Base-by-base conservation (phyloP, 116 monocot species). In the Phalaenopsis hybrid region DNA sequence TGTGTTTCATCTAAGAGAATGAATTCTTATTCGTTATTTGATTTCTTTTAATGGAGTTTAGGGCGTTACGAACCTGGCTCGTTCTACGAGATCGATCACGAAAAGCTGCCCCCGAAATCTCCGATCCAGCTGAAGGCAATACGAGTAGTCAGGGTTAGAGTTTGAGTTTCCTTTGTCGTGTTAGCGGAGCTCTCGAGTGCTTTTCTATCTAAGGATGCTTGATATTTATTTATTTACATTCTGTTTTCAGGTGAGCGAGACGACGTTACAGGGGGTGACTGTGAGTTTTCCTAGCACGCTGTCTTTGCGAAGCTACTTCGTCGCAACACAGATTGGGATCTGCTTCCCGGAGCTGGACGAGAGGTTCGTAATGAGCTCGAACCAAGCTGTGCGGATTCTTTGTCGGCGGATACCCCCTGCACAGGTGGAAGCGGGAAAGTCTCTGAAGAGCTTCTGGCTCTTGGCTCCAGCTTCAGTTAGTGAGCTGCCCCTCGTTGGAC, bases 11-110 rank as follows among this genome's bases (percentile, higher is more conserved):
- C 17, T 31, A 55, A 55, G 2, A 13, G 55, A 55, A 16, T 13
- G 16, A 28, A 52, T 20, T 46, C 12, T 15, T 15, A 7, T 18
- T 31, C 1, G 10, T 34, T 5, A 58, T 31, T 75, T 48, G 5
- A 43, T 67, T 23, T 23, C 9, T 45, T 50, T 65, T 76, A 15
- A 8, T 79, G 20, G 58, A 67, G 13, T 51, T 31, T 79, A 89
- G 87, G 75, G 3, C 48, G 73, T 23, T 85, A 87, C 63, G 86
- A 88, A 57, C 21, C 87, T 2, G 94, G 94, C 57, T 80, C 82
- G 11, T 92, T 91, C 86, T 93, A 91, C 88, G 91, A 94, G 75
- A 95, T 98, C 63, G 90, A 93, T 84, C 97, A 90, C 83, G 76
- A 75, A 63, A 85, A 87, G 82, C 88, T 97, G 41, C 97, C 88